Evolutionary conservation across 2,329 filamentous ascomycete genomes (phyloP), one percentile per base, ranked within the genome.

Genomic region (Neofusicoccum laricinum): DNA sequence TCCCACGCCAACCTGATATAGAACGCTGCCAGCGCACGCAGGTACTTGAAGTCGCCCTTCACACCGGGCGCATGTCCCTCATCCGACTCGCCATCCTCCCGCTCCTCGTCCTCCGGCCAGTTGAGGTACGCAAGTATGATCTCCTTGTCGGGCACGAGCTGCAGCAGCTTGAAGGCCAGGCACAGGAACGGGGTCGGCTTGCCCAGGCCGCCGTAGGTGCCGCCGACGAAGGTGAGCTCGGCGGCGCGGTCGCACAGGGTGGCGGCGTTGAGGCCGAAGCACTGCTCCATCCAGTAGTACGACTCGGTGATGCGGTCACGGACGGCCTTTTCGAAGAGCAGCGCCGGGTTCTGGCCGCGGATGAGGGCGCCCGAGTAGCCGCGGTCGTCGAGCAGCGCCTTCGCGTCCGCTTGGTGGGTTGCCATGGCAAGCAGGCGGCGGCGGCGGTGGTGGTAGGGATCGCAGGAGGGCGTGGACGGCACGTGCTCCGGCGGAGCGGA

Each of bases 221-320:
- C 95, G 67, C 93, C 95, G 64, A 99, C 86, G 77, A 90, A 95
- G 55, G 81, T 85, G 51, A 99, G 85, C 70, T 94, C 90, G 30
- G 92, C 90, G 0, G 96, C 93, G 68, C 95, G 91, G 79, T 97
- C 92, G 71, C 97, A 90, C 5, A 99, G 77, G 0, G 87, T 89
- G 1, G 88, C 88, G 3, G 86, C 85, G 80, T 98, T 99, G 68
- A 99, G 84, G 46, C 91, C 95, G 79, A 98, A 99, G 77, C 95
- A 97, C 80, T 97, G 93, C 79, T 98, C 95, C 78, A 97, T 97
- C 90, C 93, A 99, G 82, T 97, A 99, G 80, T 97, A 96, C 61
- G 88, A 92, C 74, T 97, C 93, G 70, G 93, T 88, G 77, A 99
- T 97, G 74, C 95, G 93, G 79, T 99, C 95, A 74, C 91, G 91